These are phyloP conservation scores for Yamadazyma akitaensis DNA, from an alignment of 805 yeast species.

Conservation along the genomic window DNA sequence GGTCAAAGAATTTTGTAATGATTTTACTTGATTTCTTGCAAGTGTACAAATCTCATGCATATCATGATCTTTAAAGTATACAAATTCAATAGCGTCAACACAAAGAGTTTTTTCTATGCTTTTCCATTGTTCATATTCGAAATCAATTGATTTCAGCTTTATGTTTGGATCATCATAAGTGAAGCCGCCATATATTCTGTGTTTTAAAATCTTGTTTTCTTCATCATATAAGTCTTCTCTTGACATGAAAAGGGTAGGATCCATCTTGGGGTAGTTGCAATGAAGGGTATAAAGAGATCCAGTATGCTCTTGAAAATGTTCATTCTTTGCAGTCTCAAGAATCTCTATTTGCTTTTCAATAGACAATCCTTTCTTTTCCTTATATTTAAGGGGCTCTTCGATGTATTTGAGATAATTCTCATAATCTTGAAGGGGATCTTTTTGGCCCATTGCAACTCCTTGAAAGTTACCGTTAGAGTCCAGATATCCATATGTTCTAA, in stretches of 20 bases:
- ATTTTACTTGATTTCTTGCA: constrained; percentile 24
- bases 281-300: constrained; percentile 29
- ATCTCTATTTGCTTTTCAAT: constrained; percentile 23
- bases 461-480: constrained; percentile 23
- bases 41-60: constrained; percentile 25
- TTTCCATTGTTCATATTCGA: constrained; percentile 32
- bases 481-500: constrained; percentile 30
- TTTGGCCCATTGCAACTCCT: constrained; percentile 38
- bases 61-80: constrained; percentile 20
- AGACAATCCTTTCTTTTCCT: constrained; percentile 12
- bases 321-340: constrained; percentile 17
- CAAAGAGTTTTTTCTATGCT: constrained; percentile 26
- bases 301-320: constrained; percentile 18
- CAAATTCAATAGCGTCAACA: constrained; percentile 21
- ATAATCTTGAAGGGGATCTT: constrained; percentile 25
- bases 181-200: constrained; percentile 25
- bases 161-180: constrained; percentile 17
- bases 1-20: constrained; percentile 15
- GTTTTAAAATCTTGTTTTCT: constrained; percentile 21
- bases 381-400: constrained; percentile 3
- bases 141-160: constrained; percentile 18
- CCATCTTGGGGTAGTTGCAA: constrained; percentile 36
- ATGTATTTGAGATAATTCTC: constrained; percentile 13
- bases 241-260: constrained; percentile 24
- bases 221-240: constrained; percentile 25